phyloP scores from a whole-genome alignment of 257 asterid genomes.

The Solanum corneliomulleri region DNA sequence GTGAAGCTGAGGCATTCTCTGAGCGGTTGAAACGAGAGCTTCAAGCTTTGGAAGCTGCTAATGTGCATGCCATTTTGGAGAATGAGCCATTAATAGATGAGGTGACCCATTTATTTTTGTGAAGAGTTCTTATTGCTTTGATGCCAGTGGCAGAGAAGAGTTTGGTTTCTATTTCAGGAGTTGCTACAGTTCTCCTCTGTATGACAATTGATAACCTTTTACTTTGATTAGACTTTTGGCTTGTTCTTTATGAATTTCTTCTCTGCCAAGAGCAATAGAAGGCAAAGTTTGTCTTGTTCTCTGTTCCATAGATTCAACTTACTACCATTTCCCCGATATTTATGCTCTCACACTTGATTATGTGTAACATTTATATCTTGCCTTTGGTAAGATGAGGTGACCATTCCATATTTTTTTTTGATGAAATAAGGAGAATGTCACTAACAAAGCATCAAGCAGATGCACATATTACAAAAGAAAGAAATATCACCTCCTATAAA shows the following conservation, averaged over 20 bases:
- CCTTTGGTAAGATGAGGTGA: not conserved
- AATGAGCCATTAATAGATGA: constrained; percentile 73
- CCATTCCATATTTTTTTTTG: not conserved
- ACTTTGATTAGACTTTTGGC: not conserved
- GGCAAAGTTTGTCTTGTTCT: not conserved
- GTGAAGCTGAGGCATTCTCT: constrained; percentile 98
- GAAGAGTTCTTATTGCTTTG: not conserved
- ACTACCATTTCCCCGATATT: not conserved
- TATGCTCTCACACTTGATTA: not conserved
- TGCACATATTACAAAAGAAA: too few species aligned
- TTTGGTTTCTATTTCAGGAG: not conserved
- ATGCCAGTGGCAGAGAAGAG: not conserved
- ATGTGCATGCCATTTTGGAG: constrained; percentile 95
- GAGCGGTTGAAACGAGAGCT: constrained; percentile 95
- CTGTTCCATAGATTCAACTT: not conserved
- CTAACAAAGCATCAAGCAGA: too few species aligned
- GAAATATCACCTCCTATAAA: too few species aligned
- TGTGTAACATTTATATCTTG: not conserved
- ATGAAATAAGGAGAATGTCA: too few species aligned
- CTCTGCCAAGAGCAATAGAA: not conserved
- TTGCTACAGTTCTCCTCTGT: constrained; percentile 9
- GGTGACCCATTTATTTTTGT: constrained; percentile 26
- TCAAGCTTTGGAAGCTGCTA: constrained; percentile 99
- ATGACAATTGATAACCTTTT: not conserved
- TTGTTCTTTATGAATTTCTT: not conserved